Conservation (phyloP, 306 rosid genomes). For the Arachis hypogaea region DNA sequence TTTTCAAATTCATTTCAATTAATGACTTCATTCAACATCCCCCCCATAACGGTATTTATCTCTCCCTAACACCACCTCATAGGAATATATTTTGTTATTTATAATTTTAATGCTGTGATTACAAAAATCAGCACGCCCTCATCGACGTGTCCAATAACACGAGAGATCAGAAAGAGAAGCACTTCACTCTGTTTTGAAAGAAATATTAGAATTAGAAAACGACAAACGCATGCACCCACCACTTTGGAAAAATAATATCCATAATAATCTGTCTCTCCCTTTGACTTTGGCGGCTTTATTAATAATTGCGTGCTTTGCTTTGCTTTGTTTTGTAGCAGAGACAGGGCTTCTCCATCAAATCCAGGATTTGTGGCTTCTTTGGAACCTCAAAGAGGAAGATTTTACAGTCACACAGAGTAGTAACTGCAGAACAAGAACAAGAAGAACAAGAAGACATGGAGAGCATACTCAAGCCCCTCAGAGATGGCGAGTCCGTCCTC, state of each 20-base stretch:
- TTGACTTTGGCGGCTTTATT: constrained; percentile 29
- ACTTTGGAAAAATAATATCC: too few species aligned
- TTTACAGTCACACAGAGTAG: background rate
- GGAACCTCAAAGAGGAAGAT: background rate
- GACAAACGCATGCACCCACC: background rate
- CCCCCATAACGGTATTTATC: constrained; percentile 7
- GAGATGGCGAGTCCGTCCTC: constrained; percentile 69
- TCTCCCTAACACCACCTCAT: background rate
- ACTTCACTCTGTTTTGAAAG: background rate
- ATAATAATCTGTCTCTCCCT: background rate
- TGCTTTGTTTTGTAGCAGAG: constrained; percentile 15
- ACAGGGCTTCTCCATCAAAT: background rate
- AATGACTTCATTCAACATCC: background rate
- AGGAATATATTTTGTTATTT: background rate
- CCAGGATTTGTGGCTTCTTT: background rate
- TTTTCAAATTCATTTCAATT: too few species aligned
- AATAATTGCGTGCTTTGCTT: too few species aligned
- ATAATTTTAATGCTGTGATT: background rate
- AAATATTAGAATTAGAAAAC: background rate
- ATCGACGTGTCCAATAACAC: background rate
- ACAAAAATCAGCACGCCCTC: background rate
- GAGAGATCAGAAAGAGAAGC: background rate
- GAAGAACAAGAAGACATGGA: constrained; percentile 49
- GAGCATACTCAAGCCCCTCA: constrained; percentile 58
- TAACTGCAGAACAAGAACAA: background rate